A percentile compares a stretch with the other conserved stretches of the same genome.
Evolutionary conservation across 1,284 basidiomycete species (phyloP).

Genomic region (Puccinia brachypodii): DNA sequence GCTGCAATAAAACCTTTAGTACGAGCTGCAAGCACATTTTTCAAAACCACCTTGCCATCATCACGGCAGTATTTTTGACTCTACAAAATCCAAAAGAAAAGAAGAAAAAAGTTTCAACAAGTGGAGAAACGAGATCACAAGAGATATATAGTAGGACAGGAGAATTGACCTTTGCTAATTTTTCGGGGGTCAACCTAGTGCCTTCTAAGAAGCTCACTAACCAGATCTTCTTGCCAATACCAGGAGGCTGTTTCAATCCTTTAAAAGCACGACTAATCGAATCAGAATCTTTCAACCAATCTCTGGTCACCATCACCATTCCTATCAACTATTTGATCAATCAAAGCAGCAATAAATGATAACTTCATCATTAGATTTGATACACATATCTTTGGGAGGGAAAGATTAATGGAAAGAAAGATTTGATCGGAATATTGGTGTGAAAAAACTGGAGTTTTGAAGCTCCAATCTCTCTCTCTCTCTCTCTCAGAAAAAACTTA

Average conservation of each 20-base stretch:
- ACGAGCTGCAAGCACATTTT: slow-evolving; percentile 13
- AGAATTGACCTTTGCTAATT: slow-evolving; percentile 24
- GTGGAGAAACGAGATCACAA: not conserved
- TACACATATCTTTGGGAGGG: not conserved
- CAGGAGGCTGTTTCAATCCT: slow-evolving; percentile 24
- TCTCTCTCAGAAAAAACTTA: slow-evolving; percentile 3
- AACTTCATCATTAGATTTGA: not conserved
- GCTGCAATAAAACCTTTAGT: slow-evolving; percentile 46
- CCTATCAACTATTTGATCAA: slow-evolving; percentile 28
- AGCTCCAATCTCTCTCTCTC: too few relatives aligned
- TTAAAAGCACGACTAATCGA: slow-evolving; percentile 27
- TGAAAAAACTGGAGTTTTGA: not conserved
- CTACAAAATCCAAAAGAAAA: not conserved
- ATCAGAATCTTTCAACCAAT: slow-evolving; percentile 45
- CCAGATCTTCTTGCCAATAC: slow-evolving; percentile 43
- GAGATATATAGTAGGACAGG: too few relatives aligned
- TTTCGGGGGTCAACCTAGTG: slow-evolving; percentile 33
- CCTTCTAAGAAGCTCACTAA: slow-evolving; percentile 41
- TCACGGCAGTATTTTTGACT: slow-evolving; percentile 27
- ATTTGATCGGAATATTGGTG: not conserved
- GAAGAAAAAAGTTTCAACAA: not conserved
- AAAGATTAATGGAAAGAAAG: not conserved
- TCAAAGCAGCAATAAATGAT: not conserved
- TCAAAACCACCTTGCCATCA: not conserved
- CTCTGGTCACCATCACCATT: slow-evolving; percentile 44